These are phyloP conservation scores for Mycena belliarum DNA, from an alignment of 768 basidiomycete genomes.

Conservation along the genomic window DNA sequence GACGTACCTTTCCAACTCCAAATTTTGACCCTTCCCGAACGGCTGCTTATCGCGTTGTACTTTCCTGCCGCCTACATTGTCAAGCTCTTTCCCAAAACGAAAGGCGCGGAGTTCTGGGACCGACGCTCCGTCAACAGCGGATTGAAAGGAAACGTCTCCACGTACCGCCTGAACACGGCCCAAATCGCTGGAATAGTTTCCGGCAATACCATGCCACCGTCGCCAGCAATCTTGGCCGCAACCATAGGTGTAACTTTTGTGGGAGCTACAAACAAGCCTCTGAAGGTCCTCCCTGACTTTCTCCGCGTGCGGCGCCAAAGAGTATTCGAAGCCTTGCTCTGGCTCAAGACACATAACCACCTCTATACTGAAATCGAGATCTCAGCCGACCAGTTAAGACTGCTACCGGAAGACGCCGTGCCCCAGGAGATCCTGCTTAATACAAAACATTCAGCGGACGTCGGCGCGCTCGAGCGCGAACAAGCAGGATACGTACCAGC, in stretches of 20 bases:
- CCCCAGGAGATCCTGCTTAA: conserved; percentile 29
- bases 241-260: conserved; percentile 34
- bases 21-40: conserved; percentile 35
- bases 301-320: conserved; percentile 26
- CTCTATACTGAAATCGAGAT: conserved; percentile 28
- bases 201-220: conserved; percentile 27
- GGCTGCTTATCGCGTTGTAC: conserved; percentile 33
- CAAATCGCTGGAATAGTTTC: conserved; percentile 25
- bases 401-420: conserved; percentile 33
- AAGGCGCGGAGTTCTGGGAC: conserved; percentile 15
- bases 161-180: conserved; percentile 25
- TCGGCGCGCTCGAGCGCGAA: conserved; percentile 25
- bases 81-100: conserved; percentile 37
- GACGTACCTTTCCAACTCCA: conserved; percentile 28
- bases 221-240: conserved; percentile 20
- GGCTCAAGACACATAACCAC: conserved; percentile 34
- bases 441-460: conserved; percentile 24
- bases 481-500: conserved; percentile 31
- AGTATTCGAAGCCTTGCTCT: conserved; percentile 29
- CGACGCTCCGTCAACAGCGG: conserved; percentile 18
- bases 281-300: conserved; percentile 18
- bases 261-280: conserved; percentile 24
- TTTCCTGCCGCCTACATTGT: conserved; percentile 36
- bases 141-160: conserved; percentile 36
- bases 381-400: conserved; percentile 17